Conservation (phyloP, 192 early-diverging fungal species). For the Thamnidium elegans region DNA sequence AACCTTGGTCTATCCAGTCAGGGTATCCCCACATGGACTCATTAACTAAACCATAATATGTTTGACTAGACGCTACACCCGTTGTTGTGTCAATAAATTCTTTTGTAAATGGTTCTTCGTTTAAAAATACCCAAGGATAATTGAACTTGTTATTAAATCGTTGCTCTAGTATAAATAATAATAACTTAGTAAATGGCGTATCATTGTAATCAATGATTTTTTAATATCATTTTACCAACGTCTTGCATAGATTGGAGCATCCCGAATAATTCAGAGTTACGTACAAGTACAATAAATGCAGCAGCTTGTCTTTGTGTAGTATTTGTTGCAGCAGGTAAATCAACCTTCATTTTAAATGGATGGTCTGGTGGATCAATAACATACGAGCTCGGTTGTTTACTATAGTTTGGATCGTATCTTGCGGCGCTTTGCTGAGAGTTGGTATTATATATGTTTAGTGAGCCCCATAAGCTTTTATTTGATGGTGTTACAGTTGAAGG, state of each 20-base stretch:
- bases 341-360: conserved; percentile 12
- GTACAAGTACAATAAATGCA: conserved; percentile 53
- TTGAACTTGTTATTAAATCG: conserved; percentile 70
- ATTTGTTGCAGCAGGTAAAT: conserved; percentile 15
- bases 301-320: conserved; percentile 17
- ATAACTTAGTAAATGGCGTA: neutral
- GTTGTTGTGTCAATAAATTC: conserved; percentile 60
- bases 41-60: conserved; percentile 68
- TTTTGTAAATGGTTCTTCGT: conserved; percentile 71
- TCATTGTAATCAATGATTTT: neutral
- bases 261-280: conserved; percentile 64
- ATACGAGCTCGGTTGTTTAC: conserved; percentile 7
- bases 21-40: conserved; percentile 74
- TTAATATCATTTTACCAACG: conserved; percentile 43
- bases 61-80: conserved; percentile 46
- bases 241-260: conserved; percentile 58
- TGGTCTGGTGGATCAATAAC: conserved; percentile 12
- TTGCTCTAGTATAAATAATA: conserved; percentile 39
- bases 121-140: conserved; percentile 86
- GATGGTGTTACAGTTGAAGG: neutral
- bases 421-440: neutral
- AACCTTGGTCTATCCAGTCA: conserved; percentile 62
- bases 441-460: neutral
- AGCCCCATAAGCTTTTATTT: neutral
- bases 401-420: neutral